A percentile compares a stretch with the other conserved stretches of the same genome.
These are phyloP conservation scores for Calocybe gangraenosa DNA, from an alignment of 768 basidiomycete genomes.

Conservation along the genomic window DNA sequence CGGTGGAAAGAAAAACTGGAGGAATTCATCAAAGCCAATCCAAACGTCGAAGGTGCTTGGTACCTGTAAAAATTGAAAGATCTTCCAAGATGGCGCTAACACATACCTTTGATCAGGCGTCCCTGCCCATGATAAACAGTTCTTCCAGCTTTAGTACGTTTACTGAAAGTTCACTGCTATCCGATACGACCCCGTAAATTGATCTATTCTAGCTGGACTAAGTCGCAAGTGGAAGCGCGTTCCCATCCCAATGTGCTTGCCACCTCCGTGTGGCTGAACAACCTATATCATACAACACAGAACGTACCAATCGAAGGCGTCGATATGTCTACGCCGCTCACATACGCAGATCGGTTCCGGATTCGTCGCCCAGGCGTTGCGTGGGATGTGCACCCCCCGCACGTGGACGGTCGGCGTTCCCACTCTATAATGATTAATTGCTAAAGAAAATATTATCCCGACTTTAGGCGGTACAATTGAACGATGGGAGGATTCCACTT, in stretches of 20 bases:
- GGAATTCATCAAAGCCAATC: slow-evolving; percentile 55
- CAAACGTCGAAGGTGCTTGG: slow-evolving; percentile 45
- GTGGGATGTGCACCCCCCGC: slow-evolving; percentile 47
- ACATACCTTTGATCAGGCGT: slow-evolving; percentile 31
- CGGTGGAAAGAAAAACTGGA: slow-evolving; percentile 55
- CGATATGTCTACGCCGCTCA: slow-evolving; percentile 57
- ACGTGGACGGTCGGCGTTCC: slow-evolving; percentile 38
- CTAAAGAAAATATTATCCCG: neutral
- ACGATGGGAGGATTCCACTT: slow-evolving; percentile 63
- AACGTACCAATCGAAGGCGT: slow-evolving; percentile 44
- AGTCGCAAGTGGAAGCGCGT: slow-evolving; percentile 59
- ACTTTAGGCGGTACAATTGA: slow-evolving; percentile 66
- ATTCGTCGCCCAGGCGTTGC: slow-evolving; percentile 62
- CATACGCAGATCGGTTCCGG: slow-evolving; percentile 71
- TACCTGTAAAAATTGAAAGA: no score
- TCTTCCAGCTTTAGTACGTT: slow-evolving; percentile 68
- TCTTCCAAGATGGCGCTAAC: neutral
- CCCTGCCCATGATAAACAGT: slow-evolving; percentile 60
- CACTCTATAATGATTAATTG: no score
- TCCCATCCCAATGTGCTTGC: slow-evolving; percentile 63
- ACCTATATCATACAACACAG: slow-evolving; percentile 47
- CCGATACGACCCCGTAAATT: neutral
- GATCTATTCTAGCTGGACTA: slow-evolving; percentile 32
- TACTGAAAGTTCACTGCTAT: neutral
- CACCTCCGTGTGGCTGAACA: slow-evolving; percentile 56